A percentile compares a stretch with the other conserved stretches of the same genome.
These are phyloP conservation scores for Yamadazyma endophytica DNA, from an alignment of 805 yeast species.

Conservation along the genomic window DNA sequence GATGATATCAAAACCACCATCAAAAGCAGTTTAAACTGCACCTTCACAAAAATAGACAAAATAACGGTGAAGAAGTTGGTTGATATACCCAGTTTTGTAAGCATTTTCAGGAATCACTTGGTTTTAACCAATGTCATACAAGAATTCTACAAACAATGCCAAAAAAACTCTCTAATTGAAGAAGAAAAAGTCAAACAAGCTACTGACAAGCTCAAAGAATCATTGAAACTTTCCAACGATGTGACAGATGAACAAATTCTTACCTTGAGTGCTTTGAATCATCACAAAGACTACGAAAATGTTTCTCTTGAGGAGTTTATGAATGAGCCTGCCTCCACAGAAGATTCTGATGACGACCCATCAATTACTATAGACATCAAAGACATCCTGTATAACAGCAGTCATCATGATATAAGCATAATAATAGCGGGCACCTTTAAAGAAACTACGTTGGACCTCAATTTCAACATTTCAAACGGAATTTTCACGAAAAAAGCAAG, in stretches of 20 bases:
- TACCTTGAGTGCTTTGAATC: slow-evolving; percentile 24
- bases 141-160: slow-evolving; percentile 2
- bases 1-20: slow-evolving; percentile 1
- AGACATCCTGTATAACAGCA: slow-evolving; percentile 16
- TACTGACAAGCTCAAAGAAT: slow-evolving; percentile 27
- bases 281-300: slow-evolving; percentile 11
- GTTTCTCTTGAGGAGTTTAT: slow-evolving; percentile 22
- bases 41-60: slow-evolving; percentile 18
- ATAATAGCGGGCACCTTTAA: slow-evolving; percentile 14
- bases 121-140: slow-evolving; percentile 20
- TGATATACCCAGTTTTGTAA: slow-evolving; percentile 22
- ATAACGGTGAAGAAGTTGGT: slow-evolving; percentile 19
- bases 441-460: slow-evolving; percentile 11
- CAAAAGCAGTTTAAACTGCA: slow-evolving; percentile 12
- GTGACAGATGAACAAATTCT: slow-evolving; percentile 37
- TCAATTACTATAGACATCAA: slow-evolving; percentile 13
- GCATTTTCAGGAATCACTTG: slow-evolving; percentile 27
- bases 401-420: slow-evolving; percentile 5
- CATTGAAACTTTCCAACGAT: slow-evolving; percentile 31
- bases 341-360: slow-evolving; percentile 18
- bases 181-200: slow-evolving; percentile 14
- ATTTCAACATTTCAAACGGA: slow-evolving; percentile 30
- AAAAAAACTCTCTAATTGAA: slow-evolving; percentile 2
- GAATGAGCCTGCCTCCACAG: slow-evolving; percentile 15
- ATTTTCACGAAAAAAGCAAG: slow-evolving; percentile 13